A percentile compares a stretch with the other conserved stretches of the same genome.
These are phyloP conservation scores for Trichoderma afroharzianum DNA, from an alignment of 2,329 filamentous ascomycete genomes.

Conservation along the genomic window DNA sequence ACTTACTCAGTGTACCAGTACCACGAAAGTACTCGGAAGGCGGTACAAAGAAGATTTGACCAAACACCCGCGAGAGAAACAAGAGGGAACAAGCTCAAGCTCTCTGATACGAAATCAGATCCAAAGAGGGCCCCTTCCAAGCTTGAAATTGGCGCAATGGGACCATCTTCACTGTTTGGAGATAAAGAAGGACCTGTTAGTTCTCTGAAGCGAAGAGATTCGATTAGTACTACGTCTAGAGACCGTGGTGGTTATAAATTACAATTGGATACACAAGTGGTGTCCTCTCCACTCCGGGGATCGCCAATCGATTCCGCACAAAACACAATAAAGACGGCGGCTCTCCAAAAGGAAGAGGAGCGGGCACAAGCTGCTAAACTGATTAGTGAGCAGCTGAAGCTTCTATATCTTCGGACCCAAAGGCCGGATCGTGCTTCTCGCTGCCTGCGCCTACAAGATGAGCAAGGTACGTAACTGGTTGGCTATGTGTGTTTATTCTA, in stretches of 20 bases:
- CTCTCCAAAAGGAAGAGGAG: background rate
- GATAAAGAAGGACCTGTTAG: background rate
- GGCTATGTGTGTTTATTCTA: background rate
- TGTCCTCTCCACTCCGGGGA: background rate
- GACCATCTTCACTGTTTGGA: background rate
- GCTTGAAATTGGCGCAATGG: background rate
- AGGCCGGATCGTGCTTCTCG: background rate
- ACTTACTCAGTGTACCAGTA: conserved; percentile 2
- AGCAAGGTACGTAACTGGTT: background rate
- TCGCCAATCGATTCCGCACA: background rate
- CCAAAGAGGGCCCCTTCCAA: background rate
- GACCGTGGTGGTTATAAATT: background rate
- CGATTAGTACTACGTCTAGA: background rate
- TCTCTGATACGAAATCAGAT: background rate
- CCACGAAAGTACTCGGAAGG: background rate
- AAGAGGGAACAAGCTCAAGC: background rate
- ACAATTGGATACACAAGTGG: background rate
- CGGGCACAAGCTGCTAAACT: background rate
- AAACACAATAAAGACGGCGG: background rate
- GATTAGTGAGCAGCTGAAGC: background rate
- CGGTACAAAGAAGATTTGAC: background rate
- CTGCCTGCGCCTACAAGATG: background rate
- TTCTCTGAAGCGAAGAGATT: background rate
- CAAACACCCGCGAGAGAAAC: background rate
- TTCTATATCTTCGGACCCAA: background rate